A percentile compares a stretch with the other conserved stretches of the same genome.
These are phyloP conservation scores for Phalaenopsis equestris DNA, from an alignment of 106 monocot genomes.

Conservation along the genomic window DNA sequence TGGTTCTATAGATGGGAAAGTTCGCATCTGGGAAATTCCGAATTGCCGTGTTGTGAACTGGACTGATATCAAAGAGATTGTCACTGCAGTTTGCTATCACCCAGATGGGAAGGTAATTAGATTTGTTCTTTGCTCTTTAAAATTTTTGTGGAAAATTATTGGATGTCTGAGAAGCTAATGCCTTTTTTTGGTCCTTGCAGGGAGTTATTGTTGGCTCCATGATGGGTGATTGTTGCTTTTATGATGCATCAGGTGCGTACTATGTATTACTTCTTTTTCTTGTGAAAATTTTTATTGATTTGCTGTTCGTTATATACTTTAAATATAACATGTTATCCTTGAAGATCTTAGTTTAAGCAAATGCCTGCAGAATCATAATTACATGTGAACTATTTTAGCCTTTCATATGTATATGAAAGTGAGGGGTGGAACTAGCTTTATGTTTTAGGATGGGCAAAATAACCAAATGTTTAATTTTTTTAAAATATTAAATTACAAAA, in stretches of 20 bases:
- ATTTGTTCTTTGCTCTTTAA: neutral
- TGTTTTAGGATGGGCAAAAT: too few species aligned
- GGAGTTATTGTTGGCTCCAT: conserved; percentile 61
- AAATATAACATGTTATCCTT: neutral
- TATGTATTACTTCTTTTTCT: neutral
- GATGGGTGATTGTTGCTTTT: conserved; percentile 69
- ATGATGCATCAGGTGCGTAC: conserved; percentile 67
- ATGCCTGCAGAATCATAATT: neutral
- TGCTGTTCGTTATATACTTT: neutral
- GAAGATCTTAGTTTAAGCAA: neutral
- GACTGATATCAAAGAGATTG: conserved; percentile 67
- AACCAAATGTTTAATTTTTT: too few species aligned
- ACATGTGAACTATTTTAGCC: neutral
- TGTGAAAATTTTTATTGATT: neutral
- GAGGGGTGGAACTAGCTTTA: too few species aligned
- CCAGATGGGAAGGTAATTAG: conserved; percentile 70
- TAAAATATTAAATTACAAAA: too few species aligned
- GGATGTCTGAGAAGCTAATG: neutral
- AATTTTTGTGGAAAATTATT: neutral
- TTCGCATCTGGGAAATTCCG: conserved; percentile 76
- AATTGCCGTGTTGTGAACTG: conserved; percentile 56
- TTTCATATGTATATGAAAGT: neutral
- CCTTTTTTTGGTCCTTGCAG: conserved; percentile 26
- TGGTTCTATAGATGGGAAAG: conserved; percentile 87
- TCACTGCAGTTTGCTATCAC: conserved; percentile 65